Base-by-base conservation (phyloP, 2,329 filamentous ascomycete species). In the Lachnellula cervina region DNA sequence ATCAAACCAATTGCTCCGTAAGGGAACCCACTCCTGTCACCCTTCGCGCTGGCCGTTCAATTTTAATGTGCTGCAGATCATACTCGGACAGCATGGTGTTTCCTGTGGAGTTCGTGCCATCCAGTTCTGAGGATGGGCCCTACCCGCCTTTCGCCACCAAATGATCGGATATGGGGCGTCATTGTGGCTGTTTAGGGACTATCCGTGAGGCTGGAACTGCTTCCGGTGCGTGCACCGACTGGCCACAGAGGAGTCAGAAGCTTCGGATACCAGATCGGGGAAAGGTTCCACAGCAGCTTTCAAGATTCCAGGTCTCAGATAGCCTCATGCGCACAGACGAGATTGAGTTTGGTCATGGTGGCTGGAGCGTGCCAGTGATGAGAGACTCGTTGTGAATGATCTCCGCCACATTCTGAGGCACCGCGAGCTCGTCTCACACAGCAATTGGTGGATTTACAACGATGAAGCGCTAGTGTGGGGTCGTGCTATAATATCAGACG, bases 51-150 rank as follows among this genome's bases (percentile, higher is more conserved):
- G 42, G 44, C 47, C 40, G 35, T 48, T 56, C 42, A 55, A 55
- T 49, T 44, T 51, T 55, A 49, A 51, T 56, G 47, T 54, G 56
- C 37, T 23, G 62, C n/a, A 59, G 62, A 64, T 64, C 60, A 64
- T 60, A 62, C 62, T 34, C 44, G 49, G 56, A 60, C 55, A 62
- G 56, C 56, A 61, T 51, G 59, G 57, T 57, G 57, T 62, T 61
- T 61, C 55, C 57, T 37, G 50, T 54, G 34, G 38, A 23, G 51
- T 55, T 60, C 50, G 13, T 60, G 28, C 44, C 28, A 16, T 9
- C 52, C 55, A 51, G 50, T 42, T 53, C 46, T 45, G 51, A 48
- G 49, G 25, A 47, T 38, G 17, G 11, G 44, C 49, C 42, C 23
- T 40, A 16, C 21, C 21, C 52, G 48, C 52, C 45, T 50, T 52